A percentile compares a stretch with the other conserved stretches of the same genome.
phyloP scores from a whole-genome alignment of 2,329 filamentous ascomycete species.

The Penicillium psychrosexuale region DNA sequence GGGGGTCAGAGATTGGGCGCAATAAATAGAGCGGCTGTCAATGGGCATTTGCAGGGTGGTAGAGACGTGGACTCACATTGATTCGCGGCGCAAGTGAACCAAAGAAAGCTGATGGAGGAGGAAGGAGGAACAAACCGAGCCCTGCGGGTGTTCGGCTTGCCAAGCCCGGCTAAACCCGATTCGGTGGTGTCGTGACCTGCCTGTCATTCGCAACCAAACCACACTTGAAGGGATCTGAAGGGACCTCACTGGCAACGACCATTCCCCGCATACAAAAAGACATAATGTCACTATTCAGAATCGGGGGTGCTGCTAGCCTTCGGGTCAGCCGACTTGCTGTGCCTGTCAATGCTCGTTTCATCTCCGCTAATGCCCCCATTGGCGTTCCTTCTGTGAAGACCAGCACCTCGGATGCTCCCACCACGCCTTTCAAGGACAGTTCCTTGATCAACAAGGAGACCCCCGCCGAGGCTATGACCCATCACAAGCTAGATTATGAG shows the following conservation, averaged over 20 bases:
- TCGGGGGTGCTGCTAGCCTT: conserved; percentile 41
- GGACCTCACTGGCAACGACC: conserved; percentile 31
- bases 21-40: neutral
- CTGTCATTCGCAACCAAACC: conserved; percentile 33
- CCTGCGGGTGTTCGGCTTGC: conserved; percentile 39
- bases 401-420: conserved; percentile 44
- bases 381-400: conserved; percentile 57
- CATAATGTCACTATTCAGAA: conserved; percentile 66
- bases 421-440: conserved; percentile 35
- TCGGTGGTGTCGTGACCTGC: conserved; percentile 32
- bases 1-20: conserved; percentile 27
- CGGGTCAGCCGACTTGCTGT: conserved; percentile 30
- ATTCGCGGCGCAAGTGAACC: conserved; percentile 33
- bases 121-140: conserved; percentile 29
- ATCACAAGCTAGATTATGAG: conserved; percentile 76
- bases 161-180: conserved; percentile 35
- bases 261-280: conserved; percentile 18
- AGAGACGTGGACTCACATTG: conserved; percentile 28
- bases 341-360: conserved; percentile 38
- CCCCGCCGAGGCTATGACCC: conserved; percentile 51
- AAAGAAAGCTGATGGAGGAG: conserved; percentile 33
- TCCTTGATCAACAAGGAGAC: conserved; percentile 52
- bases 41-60: neutral
- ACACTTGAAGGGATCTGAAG: conserved; percentile 20
- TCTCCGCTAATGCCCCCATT: conserved; percentile 35